Evolutionary conservation across 352 stramenopile genomes (phyloP), one percentile per base, ranked within the genome.

Genomic region (Phytophthora pinifolia): DNA sequence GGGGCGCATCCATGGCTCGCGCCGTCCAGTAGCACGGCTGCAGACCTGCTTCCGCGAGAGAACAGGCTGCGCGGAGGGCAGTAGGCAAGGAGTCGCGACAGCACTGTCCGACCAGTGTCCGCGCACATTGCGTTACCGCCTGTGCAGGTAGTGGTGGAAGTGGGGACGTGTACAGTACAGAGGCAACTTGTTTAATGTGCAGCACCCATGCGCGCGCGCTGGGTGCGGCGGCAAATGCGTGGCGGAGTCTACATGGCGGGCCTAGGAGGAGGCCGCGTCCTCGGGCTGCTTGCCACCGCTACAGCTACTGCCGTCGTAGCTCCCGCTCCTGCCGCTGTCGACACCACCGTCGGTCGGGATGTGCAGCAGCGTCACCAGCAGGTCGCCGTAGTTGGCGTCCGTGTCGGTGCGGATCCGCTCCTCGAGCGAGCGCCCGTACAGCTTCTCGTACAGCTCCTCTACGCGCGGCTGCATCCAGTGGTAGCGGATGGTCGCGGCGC

Each of bases 391-490:
- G 58, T 86, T 78, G 48, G 70, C 72, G 47, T 76, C 78, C 45
- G 70, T 79, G 44, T 85, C 74, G 14, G 67, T 75, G 30, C 75
- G 49, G 47, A 88, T 82, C 33, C 74, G 70, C 46, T 86, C 67
- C 48, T 70, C 67, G 30, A 88, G 72, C 34, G 66, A 67, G 4
- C 62, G 64, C 29, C 54, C 65, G 44, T 86, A 72, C 32, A 69
- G 46, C 32, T 70, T 71, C 34, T 82, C 59, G 67, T 85, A 88
- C 17, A 64, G 54, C 36, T 54, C 27, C 34, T 70, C 44, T 13
- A 88, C 56, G 9, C 58, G 58, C 45, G 62, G 55, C 33, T 85
- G 59, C 51, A 72, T 69, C 50, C 65, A 62, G 50, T 81, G 70
- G 43, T 88, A 88, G 39, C 77, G 77, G 47, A 88, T 70, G 35